Conservation (phyloP, 176 grass and related monocot species). For the Pharus latifolius region DNA sequence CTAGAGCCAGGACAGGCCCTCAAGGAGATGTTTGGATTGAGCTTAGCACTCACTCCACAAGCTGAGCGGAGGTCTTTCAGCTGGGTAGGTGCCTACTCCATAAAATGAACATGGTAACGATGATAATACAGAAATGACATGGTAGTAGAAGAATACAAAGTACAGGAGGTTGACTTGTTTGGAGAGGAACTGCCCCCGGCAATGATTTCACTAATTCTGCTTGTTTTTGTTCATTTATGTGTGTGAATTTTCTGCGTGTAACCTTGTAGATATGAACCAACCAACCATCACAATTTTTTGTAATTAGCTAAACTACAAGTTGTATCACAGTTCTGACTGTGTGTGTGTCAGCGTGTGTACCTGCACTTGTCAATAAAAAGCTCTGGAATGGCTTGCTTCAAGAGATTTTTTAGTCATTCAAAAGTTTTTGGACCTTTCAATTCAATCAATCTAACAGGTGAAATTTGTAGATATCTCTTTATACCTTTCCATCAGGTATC, state of each 20-base stretch:
- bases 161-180: slow-evolving; percentile 26
- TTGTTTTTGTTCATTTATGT: background rate
- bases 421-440: too few species aligned
- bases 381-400: background rate
- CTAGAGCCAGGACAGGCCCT: slow-evolving; percentile 37
- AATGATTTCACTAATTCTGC: slow-evolving; percentile 16
- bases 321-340: slow-evolving; percentile 12
- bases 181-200: slow-evolving; percentile 12
- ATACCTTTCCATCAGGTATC: too few species aligned
- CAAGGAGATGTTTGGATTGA: slow-evolving; percentile 90
- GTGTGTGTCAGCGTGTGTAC: background rate
- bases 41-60: slow-evolving; percentile 40
- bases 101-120: background rate
- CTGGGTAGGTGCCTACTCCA: slow-evolving; percentile 18
- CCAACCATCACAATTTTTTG: too few species aligned
- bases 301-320: too few species aligned
- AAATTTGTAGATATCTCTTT: too few species aligned
- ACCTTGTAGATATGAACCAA: slow-evolving; percentile 3
- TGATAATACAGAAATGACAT: background rate
- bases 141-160: slow-evolving; percentile 8
- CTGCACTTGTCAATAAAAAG: background rate
- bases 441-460: too few species aligned
- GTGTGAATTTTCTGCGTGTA: slow-evolving; percentile 9
- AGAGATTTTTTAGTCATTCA: too few species aligned
- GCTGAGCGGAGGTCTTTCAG: slow-evolving; percentile 40